Base-by-base conservation (phyloP, 768 basidiomycete species). In the Rhodosporidiobolus sp. region DNA sequence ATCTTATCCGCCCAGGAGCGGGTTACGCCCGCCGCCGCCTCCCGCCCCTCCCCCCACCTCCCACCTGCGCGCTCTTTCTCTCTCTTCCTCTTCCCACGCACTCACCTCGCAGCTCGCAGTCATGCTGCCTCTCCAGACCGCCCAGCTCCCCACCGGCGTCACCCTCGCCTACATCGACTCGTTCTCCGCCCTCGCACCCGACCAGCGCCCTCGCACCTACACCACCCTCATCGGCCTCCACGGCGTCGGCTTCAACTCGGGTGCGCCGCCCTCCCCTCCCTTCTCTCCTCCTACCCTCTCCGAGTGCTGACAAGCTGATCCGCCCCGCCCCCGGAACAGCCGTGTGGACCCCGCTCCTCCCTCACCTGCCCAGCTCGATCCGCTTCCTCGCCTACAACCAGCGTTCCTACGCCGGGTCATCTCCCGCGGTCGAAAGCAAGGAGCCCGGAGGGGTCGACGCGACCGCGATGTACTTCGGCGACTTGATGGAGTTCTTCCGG, bases 371-470 rank as follows among this genome's bases (percentile, higher is more conserved):
- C 19, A 14, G 54, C 4, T 43, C 35, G 24, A 64, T 69, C 22
- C 75, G 75, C 9, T 55, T 76, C 55, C 5, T 76, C 45, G 67
- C 67, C 7, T 76, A 72, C 68, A 76, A 72, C 55, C 70, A 72
- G 35, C 67, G 75, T 3, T 69, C 67, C 1, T 76, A 72, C 50
- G 38, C 60, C 19, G 67, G 61, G 16, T 69, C 67, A 3, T 69
- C 68, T 1, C 62, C 75, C 14, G 64, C 71, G 0, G 64, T 45
- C 56, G 12, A 54, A 12, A 24, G 22, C 9, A 48, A 57, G 28
- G 45, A 50, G 48, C 19, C 20, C 0, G 75, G 75, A 35, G 67
- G 67, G 0, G 54, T 63, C 17, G 67, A 76, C 20, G 69, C 65
- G 3, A 70, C 71, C 0, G 75, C 65, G 19, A n/a, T 20, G 46